Evolutionary conservation across 768 basidiomycete genomes (phyloP).

Genomic region (Boletus sp.): DNA sequence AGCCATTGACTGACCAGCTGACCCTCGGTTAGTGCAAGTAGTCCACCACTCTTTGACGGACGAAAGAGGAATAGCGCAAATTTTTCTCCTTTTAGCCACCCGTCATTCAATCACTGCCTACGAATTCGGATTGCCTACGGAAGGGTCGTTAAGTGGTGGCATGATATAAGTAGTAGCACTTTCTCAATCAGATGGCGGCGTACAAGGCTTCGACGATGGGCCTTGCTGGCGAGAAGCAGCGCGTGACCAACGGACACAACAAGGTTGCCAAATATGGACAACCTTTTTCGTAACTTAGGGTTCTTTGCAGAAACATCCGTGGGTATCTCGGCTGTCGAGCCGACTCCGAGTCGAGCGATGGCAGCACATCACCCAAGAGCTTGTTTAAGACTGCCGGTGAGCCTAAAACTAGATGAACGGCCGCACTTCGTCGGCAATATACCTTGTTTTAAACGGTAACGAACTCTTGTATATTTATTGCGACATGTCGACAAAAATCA

Average conservation of each 20-base stretch:
- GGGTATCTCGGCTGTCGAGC: not conserved
- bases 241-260: not conserved
- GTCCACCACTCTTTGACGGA: not conserved
- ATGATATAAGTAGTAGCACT: not conserved
- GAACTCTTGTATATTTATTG: too few relatives aligned
- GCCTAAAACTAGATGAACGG: not conserved
- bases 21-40: not conserved
- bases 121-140: not conserved
- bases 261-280: not conserved
- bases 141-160: not conserved
- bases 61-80: not conserved
- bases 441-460: too few relatives aligned
- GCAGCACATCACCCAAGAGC: not conserved
- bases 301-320: not conserved
- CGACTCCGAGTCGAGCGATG: too few relatives aligned
- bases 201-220: not conserved
- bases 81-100: not conserved
- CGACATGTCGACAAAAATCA: too few relatives aligned
- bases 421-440: too few relatives aligned
- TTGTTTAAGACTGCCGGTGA: not conserved
- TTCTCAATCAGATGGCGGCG: not conserved
- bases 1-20: not conserved
- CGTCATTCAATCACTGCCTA: not conserved
- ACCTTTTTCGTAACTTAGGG: not conserved
- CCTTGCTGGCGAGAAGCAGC: not conserved